These are phyloP conservation scores for Trametes sanguinea DNA, from an alignment of 768 basidiomycete species.

Conservation along the genomic window DNA sequence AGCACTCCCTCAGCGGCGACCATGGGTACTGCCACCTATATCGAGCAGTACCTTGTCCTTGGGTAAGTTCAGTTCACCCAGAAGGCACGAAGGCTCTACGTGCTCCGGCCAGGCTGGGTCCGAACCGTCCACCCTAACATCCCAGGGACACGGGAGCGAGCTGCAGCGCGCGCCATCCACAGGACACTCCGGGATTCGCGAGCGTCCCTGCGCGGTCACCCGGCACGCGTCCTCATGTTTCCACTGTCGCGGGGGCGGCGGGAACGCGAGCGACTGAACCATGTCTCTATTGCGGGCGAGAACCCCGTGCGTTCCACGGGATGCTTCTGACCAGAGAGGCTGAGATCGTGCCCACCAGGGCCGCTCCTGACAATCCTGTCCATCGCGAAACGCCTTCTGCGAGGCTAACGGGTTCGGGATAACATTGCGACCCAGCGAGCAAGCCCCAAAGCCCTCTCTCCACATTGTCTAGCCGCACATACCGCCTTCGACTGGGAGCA, in stretches of 20 bases:
- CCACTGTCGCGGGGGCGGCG: neutral
- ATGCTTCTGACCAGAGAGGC: constrained; percentile 5
- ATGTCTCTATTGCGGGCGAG: constrained; percentile 1
- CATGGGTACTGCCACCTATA: constrained; percentile 21
- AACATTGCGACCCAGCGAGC: constrained; percentile 13
- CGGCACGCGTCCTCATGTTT: constrained; percentile 6
- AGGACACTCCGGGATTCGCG: neutral
- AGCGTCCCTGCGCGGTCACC: constrained; percentile 3
- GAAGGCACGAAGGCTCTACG: constrained; percentile 17
- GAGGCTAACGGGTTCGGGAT: constrained; percentile 17
- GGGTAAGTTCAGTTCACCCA: constrained; percentile 13
- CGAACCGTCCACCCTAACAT: neutral
- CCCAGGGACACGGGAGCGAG: constrained; percentile 4
- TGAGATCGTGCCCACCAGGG: neutral
- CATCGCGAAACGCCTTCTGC: constrained; percentile 6
- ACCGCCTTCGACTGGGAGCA: neutral
- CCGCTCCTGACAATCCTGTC: constrained; percentile 12
- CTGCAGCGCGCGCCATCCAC: neutral
- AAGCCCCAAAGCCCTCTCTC: neutral
- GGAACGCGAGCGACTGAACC: neutral
- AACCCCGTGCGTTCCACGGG: constrained; percentile 15
- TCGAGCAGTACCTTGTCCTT: constrained; percentile 19
- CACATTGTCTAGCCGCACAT: neutral
- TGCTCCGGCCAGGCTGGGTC: constrained; percentile 11
- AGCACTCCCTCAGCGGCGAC: constrained; percentile 17